phyloP scores from a whole-genome alignment of 352 stramenopile genomes.

The Blastocystis sp. region DNA sequence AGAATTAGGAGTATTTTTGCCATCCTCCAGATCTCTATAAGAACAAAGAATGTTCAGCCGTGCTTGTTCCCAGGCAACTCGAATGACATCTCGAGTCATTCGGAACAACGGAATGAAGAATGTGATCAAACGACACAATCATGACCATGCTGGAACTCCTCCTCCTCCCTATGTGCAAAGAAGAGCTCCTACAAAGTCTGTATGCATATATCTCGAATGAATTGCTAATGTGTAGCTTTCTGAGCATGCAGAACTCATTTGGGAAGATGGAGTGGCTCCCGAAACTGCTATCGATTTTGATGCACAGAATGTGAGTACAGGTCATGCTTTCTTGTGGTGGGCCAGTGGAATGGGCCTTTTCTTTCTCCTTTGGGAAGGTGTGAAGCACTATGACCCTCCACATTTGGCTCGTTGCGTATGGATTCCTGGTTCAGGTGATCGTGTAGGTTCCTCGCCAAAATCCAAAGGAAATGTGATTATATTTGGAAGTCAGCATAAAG shows the following conservation, averaged over 20 bases:
- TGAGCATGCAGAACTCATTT: slow-evolving; percentile 60
- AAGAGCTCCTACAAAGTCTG: slow-evolving; percentile 20
- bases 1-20: too few species aligned
- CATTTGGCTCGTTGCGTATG: slow-evolving; percentile 14
- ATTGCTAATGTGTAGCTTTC: not conserved
- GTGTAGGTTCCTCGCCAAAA: slow-evolving; percentile 42
- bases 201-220: not conserved
- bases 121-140: slow-evolving; percentile 32
- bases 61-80: slow-evolving; percentile 5
- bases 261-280: slow-evolving; percentile 60
- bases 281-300: slow-evolving; percentile 62
- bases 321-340: slow-evolving; percentile 41
- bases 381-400: slow-evolving; percentile 32
- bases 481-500: too few species aligned
- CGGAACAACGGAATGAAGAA: slow-evolving; percentile 20
- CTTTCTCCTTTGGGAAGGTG: slow-evolving; percentile 47
- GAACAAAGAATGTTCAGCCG: slow-evolving; percentile 53
- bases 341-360: slow-evolving; percentile 50
- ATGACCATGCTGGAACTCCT: slow-evolving; percentile 38
- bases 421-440: not conserved
- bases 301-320: slow-evolving; percentile 32
- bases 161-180: slow-evolving; percentile 41
- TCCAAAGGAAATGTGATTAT: slow-evolving; percentile 36
- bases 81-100: not conserved
- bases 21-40: too few species aligned